Evolutionary conservation across 2,329 filamentous ascomycete genomes (phyloP).

Genomic region (Diaporthe vexans): DNA sequence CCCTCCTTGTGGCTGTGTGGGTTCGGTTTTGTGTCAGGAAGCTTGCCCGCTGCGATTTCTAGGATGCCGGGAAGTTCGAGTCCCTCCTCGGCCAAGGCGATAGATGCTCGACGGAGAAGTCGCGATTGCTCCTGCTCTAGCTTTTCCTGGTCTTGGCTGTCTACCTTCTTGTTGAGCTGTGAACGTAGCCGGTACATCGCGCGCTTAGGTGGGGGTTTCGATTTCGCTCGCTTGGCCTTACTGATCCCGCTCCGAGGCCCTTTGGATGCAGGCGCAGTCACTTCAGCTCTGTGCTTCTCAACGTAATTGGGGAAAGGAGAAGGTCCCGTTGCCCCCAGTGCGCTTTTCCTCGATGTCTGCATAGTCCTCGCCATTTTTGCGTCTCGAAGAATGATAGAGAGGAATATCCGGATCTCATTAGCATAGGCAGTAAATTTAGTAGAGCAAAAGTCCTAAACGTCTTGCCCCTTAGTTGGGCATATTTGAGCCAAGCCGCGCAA

Average conservation of each 20-base stretch:
- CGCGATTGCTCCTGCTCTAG: neutral
- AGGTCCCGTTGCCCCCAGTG: too few relatives aligned
- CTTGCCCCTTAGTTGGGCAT: neutral
- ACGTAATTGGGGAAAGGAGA: too few relatives aligned
- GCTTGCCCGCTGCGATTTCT: neutral
- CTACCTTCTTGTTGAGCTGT: neutral
- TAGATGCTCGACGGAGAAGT: constrained; percentile 11
- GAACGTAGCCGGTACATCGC: neutral
- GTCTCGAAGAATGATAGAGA: neutral
- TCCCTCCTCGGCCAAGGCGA: constrained; percentile 1
- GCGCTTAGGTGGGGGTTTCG: neutral
- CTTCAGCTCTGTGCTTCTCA: neutral
- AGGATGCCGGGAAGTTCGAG: constrained; percentile 14
- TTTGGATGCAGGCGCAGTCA: too few relatives aligned
- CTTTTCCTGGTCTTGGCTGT: neutral
- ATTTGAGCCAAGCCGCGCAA: neutral
- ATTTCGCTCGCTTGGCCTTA: neutral
- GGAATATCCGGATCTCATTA: too few relatives aligned
- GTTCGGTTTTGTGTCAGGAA: neutral
- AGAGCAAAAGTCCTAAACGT: neutral
- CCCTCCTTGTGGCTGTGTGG: neutral
- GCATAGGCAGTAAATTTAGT: neutral
- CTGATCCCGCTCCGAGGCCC: neutral
- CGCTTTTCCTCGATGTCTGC: neutral
- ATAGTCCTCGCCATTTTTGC: neutral